Percentiles rank a stretch among this genome's conserved stretches.
phyloP scores from a whole-genome alignment of 208 protist species.

The Trichomonas gallinae region DNA sequence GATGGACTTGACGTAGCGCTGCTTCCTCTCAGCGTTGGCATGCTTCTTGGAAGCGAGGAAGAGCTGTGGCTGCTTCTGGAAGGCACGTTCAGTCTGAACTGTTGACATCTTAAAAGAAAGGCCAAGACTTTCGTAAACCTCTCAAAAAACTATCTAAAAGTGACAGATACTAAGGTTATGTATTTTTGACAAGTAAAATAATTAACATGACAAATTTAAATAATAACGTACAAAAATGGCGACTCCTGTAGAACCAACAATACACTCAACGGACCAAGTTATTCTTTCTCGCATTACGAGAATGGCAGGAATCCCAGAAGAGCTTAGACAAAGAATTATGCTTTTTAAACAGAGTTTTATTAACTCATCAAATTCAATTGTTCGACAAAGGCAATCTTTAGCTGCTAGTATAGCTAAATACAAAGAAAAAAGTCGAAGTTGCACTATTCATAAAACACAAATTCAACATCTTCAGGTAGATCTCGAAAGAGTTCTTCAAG shows the following conservation, averaged over 20 bases:
- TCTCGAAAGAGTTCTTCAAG: neutral
- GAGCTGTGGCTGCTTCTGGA: conserved; percentile 13
- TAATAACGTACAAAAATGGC: neutral
- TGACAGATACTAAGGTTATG: no score
- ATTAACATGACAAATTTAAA: no score
- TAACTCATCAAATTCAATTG: neutral
- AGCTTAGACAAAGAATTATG: neutral
- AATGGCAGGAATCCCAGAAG: neutral
- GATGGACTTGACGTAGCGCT: conserved; percentile 75
- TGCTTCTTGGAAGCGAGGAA: neutral
- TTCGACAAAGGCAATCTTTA: neutral
- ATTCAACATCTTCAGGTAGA: neutral
- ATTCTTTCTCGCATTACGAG: neutral
- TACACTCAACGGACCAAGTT: neutral
- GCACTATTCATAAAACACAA: neutral
- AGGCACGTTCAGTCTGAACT: neutral
- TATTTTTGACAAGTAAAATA: no score
- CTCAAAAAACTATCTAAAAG: neutral
- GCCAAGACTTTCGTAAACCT: neutral
- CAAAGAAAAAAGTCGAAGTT: neutral
- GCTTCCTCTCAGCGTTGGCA: conserved; percentile 45
- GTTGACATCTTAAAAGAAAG: neutral
- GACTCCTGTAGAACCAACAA: neutral
- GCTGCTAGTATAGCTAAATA: neutral
- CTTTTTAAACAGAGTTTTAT: conserved; percentile 20